phyloP scores from a whole-genome alignment of 2,329 filamentous ascomycete species.

The Gnomoniopsis sp. region DNA sequence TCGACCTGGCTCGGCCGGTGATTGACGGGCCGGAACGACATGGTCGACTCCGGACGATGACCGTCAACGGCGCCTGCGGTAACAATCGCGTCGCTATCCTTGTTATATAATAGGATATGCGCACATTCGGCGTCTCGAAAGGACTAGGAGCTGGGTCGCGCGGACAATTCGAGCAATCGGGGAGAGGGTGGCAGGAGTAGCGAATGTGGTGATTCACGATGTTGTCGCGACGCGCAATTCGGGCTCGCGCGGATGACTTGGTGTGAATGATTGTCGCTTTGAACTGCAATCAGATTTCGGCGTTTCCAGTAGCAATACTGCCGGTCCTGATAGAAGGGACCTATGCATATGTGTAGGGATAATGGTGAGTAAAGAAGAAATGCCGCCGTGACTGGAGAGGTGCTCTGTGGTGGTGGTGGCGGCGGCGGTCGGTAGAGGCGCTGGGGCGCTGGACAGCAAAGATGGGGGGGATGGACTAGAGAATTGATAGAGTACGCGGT shows the following conservation, averaged over 20 bases:
- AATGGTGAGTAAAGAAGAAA: not conserved
- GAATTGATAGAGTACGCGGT: not conserved
- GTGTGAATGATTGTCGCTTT: not conserved
- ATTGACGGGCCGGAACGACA: constrained; percentile 18
- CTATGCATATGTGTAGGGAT: no score
- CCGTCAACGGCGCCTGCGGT: not conserved
- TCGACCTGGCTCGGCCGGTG: constrained; percentile 13
- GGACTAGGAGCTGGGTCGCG: no score
- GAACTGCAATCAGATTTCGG: not conserved
- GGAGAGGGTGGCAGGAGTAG: not conserved
- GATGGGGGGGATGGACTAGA: not conserved
- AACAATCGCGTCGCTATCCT: constrained; percentile 4
- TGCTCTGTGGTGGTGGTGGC: not conserved
- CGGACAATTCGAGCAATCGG: not conserved
- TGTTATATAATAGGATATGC: constrained; percentile 1
- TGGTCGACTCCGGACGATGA: constrained; percentile 5
- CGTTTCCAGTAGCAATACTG: not conserved
- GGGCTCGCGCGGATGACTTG: not conserved
- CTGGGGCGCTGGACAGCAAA: not conserved
- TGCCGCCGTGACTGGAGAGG: not conserved
- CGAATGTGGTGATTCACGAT: not conserved
- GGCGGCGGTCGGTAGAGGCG: not conserved
- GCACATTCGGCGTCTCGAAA: not conserved
- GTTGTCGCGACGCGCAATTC: not conserved
- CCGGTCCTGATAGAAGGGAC: no score